phyloP scores from a whole-genome alignment of 345 rosid genomes.

The Crucihimalaya himalaica region DNA sequence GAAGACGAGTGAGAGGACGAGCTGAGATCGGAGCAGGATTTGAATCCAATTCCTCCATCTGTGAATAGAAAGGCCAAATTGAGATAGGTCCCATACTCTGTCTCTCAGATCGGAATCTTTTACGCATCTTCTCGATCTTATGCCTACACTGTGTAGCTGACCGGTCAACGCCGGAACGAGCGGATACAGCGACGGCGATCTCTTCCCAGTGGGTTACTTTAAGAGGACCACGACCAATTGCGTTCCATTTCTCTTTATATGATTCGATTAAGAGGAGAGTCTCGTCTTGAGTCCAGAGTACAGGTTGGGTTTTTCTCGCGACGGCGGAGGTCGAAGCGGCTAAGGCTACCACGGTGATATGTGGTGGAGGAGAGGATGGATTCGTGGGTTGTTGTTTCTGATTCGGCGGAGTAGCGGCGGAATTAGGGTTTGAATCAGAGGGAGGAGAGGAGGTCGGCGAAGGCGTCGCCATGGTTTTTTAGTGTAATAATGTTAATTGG shows the following conservation, averaged over 20 bases:
- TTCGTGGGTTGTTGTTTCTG: not conserved
- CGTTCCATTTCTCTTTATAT: constrained; percentile 70
- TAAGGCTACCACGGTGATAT: constrained; percentile 28
- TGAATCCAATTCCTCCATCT: constrained; percentile 69
- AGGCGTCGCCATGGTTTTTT: constrained; percentile 32
- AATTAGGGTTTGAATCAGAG: constrained; percentile 42
- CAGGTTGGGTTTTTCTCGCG: constrained; percentile 56
- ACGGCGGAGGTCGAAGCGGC: constrained; percentile 26
- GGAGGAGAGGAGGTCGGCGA: constrained; percentile 33
- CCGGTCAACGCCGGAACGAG: constrained; percentile 65
- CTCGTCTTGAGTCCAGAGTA: constrained; percentile 75
- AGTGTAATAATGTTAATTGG: not conserved
- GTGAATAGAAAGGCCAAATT: constrained; percentile 63
- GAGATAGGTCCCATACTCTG: constrained; percentile 43
- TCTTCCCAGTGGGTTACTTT: constrained; percentile 78
- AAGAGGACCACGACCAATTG: constrained; percentile 64
- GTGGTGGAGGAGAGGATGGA: constrained; percentile 10
- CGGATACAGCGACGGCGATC: constrained; percentile 60
- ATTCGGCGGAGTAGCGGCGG: constrained; percentile 27
- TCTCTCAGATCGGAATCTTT: constrained; percentile 61
- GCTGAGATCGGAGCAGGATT: constrained; percentile 65
- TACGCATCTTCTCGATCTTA: constrained; percentile 88
- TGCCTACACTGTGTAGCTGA: constrained; percentile 73
- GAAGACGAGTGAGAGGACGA: constrained; percentile 47
- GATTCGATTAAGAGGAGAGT: constrained; percentile 63